A percentile compares a stretch with the other conserved stretches of the same genome.
Evolutionary conservation across 495 filamentous ascomycete genomes (phyloP).

Genomic region (Podospora didyma): DNA sequence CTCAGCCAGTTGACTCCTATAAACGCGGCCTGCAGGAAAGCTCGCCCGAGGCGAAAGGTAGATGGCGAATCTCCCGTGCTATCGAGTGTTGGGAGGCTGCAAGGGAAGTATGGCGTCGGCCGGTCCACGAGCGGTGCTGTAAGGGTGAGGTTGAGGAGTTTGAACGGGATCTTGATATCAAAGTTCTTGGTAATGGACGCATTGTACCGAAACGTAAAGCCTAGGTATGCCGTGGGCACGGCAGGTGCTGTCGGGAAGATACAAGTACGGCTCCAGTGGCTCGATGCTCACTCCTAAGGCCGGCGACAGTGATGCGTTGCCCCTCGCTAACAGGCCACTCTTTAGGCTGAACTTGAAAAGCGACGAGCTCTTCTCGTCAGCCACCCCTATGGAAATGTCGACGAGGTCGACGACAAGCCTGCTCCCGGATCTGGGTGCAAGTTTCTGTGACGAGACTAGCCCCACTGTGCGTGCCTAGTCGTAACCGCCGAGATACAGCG

Average conservation of each 20-base stretch:
- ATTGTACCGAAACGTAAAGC: slow-evolving; percentile 42
- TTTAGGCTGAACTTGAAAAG: too few species aligned
- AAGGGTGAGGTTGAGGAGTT: slow-evolving; percentile 50
- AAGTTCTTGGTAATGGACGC: slow-evolving; percentile 27
- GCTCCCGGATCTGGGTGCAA: too few species aligned
- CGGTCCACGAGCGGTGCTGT: slow-evolving; percentile 40
- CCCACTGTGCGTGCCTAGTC: too few species aligned
- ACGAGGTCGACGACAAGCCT: too few species aligned
- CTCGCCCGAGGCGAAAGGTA: slow-evolving; percentile 43
- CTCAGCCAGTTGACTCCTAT: slow-evolving; percentile 46
- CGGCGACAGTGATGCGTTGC: too few species aligned
- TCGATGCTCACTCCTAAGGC: neutral
- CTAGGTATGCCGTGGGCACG: slow-evolving; percentile 38
- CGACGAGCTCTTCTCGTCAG: too few species aligned
- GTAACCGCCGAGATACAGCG: too few species aligned
- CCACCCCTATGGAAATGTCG: too few species aligned
- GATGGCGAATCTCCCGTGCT: neutral
- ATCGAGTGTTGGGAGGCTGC: slow-evolving; percentile 26
- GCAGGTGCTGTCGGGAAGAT: slow-evolving; percentile 48
- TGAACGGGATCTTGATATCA: slow-evolving; percentile 52
- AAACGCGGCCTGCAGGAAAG: slow-evolving; percentile 57
- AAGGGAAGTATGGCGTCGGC: slow-evolving; percentile 51
- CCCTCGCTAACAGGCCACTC: too few species aligned
- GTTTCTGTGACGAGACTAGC: too few species aligned
- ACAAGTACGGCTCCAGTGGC: slow-evolving; percentile 38